A percentile compares a stretch with the other conserved stretches of the same genome.
Evolutionary conservation across 306 rosid species (phyloP).

Genomic region (Prinsepia uniflora): DNA sequence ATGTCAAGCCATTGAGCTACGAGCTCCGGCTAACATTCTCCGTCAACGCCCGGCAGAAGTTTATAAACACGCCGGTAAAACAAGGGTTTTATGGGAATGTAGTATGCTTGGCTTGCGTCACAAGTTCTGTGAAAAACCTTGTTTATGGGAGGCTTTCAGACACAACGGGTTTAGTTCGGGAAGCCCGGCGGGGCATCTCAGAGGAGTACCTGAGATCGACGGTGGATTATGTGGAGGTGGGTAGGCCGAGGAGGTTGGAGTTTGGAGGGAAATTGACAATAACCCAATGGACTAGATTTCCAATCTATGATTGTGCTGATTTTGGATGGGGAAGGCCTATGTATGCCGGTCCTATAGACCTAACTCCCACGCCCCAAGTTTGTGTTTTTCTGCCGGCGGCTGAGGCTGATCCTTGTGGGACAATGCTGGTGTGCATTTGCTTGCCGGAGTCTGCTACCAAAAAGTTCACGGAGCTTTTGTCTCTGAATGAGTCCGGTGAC

Average conservation of each 20-base stretch:
- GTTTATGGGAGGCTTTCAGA: constrained; percentile 41
- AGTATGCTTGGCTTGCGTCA: constrained; percentile 65
- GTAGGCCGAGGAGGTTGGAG: constrained; percentile 65
- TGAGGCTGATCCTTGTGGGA: constrained; percentile 34
- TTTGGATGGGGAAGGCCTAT: constrained; percentile 89
- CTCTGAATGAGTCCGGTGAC: constrained; percentile 23
- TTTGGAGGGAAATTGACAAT: constrained; percentile 83
- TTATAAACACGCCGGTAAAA: constrained; percentile 50
- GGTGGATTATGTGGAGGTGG: constrained; percentile 62
- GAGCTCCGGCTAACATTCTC: constrained; percentile 75
- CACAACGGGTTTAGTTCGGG: constrained; percentile 49
- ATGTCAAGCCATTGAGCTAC: constrained; percentile 61
- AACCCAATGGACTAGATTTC: constrained; percentile 92
- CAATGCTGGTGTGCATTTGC: constrained; percentile 81
- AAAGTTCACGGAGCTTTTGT: constrained; percentile 46
- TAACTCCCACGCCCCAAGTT: constrained; percentile 91
- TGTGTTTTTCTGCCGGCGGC: constrained; percentile 83
- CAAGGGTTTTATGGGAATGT: constrained; percentile 85
- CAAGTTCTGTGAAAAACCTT: constrained; percentile 55
- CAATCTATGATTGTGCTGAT: constrained; percentile 67
- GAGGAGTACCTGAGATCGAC: constrained; percentile 82
- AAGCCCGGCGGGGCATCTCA: constrained; percentile 54
- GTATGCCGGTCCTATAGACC: constrained; percentile 86
- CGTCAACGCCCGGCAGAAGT: constrained; percentile 61
- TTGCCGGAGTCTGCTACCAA: constrained; percentile 61